Conservation (phyloP, 2,329 filamentous ascomycete genomes). For the Arthroderma sp. region DNA sequence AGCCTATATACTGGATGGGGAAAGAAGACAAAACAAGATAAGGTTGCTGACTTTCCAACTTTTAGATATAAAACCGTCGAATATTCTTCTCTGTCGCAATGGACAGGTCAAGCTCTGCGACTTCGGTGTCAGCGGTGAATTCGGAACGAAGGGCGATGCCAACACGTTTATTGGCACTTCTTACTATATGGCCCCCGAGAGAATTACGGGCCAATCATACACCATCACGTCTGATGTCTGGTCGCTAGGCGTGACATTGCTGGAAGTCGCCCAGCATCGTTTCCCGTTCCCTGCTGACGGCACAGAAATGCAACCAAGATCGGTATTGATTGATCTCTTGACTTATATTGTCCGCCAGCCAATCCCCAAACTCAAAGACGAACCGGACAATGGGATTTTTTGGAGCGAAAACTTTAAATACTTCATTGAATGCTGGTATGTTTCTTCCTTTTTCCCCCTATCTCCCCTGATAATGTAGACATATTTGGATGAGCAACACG, state of each 20-base stretch:
- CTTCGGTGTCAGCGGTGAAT: constrained; percentile 94
- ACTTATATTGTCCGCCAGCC: constrained; percentile 96
- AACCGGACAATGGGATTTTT: constrained; percentile 73
- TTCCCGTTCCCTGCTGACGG: constrained; percentile 97
- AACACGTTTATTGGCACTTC: constrained; percentile 98
- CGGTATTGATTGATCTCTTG: constrained; percentile 83
- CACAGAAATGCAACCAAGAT: constrained; percentile 84
- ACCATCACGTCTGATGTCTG: constrained; percentile 98
- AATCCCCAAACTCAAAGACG: constrained; percentile 90
- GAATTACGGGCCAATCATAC: constrained; percentile 94
- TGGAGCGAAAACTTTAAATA: constrained; percentile 99
- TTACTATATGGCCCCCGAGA: constrained; percentile 98
- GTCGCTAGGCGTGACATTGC: constrained; percentile 88
- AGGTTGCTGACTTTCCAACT: constrained; percentile 5
- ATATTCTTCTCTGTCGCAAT: constrained; percentile 82
- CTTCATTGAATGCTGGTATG: constrained; percentile 98
- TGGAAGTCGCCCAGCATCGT: constrained; percentile 98
- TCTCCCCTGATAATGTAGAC: not conserved
- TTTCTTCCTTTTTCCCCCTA: constrained; percentile 17
- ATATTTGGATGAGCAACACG: no score
- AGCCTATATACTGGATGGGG: not conserved
- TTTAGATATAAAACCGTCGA: constrained; percentile 88
- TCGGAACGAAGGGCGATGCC: constrained; percentile 94
- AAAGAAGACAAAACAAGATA: not conserved
- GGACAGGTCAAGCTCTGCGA: constrained; percentile 97